Conservation (phyloP, 306 rosid species). For the Dicorynia guianensis region DNA sequence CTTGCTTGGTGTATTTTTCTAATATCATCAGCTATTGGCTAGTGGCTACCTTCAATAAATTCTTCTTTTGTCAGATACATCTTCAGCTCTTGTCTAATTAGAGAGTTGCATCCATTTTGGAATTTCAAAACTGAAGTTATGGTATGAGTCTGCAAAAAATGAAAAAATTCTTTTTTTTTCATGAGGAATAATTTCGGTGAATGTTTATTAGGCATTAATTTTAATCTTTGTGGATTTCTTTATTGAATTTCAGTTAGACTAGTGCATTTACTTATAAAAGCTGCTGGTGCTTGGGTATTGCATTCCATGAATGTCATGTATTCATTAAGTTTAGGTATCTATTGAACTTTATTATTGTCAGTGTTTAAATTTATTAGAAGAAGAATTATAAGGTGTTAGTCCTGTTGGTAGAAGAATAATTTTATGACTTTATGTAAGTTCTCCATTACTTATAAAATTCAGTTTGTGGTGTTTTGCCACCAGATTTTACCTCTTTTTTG, state of each 20-base stretch:
- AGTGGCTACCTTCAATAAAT: neutral
- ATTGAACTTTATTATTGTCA: neutral
- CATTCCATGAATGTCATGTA: neutral
- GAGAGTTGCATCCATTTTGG: neutral
- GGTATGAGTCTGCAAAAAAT: neutral
- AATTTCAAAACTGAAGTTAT: conserved; percentile 22
- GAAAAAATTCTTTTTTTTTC: neutral
- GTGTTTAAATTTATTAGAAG: too few species aligned
- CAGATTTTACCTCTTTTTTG: neutral
- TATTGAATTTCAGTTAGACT: neutral
- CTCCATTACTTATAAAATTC: neutral
- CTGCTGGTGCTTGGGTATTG: conserved; percentile 17
- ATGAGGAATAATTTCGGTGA: conserved; percentile 2
- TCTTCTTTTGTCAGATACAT: conserved; percentile 7
- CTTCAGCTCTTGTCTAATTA: conserved; percentile 6
- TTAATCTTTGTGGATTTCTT: conserved; percentile 5
- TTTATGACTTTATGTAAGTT: neutral
- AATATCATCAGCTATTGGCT: conserved; percentile 1
- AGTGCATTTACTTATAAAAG: neutral
- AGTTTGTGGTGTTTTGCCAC: neutral
- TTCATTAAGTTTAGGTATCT: conserved; percentile 24
- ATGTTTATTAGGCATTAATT: conserved; percentile 14
- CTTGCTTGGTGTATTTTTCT: conserved; percentile 10
- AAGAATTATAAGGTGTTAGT: too few species aligned
- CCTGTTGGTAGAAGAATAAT: neutral